Evolutionary conservation across 345 rosid species (phyloP), one percentile per base, ranked within the genome.

Genomic region (Euphorbia lathyris): DNA sequence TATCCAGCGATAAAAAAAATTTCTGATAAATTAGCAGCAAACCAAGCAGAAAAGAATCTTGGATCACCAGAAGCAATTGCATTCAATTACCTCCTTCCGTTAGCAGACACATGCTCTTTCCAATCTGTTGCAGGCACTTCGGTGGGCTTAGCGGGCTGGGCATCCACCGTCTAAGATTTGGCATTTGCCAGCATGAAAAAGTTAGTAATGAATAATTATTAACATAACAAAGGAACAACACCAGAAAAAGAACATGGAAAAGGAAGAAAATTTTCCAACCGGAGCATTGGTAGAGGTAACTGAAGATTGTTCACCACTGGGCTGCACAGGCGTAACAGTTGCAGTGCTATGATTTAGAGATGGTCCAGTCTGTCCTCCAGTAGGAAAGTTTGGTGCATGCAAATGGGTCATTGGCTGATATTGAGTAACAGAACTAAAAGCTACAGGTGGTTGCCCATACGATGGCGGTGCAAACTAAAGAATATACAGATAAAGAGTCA

Each of bases 31-130:
- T 20, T 27, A 20, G 67, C 25, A 58, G 62, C 65, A 61, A 68
- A 72, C 32, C 53, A 62, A 66, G 50, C 20, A 57, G 48, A 40
- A 36, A 25, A 38, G 45, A 40, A 45, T 40, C 58, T 66, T 58
- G 27, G n/a, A 67, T 23, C 23, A 60, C 16, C 32, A 32, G 36
- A 60, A 72, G n/a, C 17, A 45, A 59, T 40, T 30, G 12, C 63
- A 72, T 50, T 52, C 30, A 66, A 60, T 71, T 83, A 95, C 99
- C 86, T 90, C 80, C 85, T 86, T 79, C 99, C 97, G 79, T 85
- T 88, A 17, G 89, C 83, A 80, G 94, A 84, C 36, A 79, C 72
- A 79, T 95, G 99, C 81, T 92, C 97, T 71, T 82, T 81, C 99
- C 99, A 95, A 71, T 92, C 92, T 59, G 86, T 81, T 70, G 61